Conservation (phyloP, 805 yeast species). For the Debaryomyces tyrocola region DNA sequence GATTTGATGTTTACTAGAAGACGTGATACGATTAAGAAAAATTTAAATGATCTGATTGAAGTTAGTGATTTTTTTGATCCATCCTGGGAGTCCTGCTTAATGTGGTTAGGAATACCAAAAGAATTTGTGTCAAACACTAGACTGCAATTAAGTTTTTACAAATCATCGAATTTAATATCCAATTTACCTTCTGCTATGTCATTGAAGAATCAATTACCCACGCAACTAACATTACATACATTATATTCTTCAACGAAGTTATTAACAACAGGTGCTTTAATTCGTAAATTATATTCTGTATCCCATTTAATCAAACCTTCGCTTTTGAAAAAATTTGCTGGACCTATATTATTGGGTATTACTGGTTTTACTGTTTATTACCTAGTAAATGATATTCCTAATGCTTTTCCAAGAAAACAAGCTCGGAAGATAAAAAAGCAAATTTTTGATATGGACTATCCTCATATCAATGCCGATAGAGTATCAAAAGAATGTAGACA, state of each 20-base stretch:
- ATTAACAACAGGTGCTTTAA: conserved; percentile 43
- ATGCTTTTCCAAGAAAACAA: conserved; percentile 82
- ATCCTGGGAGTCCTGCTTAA: conserved; percentile 56
- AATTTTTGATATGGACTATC: conserved; percentile 69
- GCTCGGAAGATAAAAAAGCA: conserved; percentile 68
- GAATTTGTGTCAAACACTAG: conserved; percentile 25
- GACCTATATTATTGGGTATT: conserved; percentile 54
- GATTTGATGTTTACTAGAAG: conserved; percentile 81
- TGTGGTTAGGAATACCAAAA: conserved; percentile 42
- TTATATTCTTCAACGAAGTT: conserved; percentile 39
- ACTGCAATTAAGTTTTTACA: conserved; percentile 29
- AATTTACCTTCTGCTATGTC: conserved; percentile 30
- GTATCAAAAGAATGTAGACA: conserved; percentile 79
- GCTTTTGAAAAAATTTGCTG: conserved; percentile 46
- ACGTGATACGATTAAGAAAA: conserved; percentile 59
- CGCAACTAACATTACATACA: conserved; percentile 41
- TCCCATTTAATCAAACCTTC: conserved; percentile 36
- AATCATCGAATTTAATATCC: conserved; percentile 32
- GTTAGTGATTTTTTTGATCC: conserved; percentile 81
- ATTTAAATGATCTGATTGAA: conserved; percentile 59
- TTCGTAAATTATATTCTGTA: conserved; percentile 34
- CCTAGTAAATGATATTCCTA: conserved; percentile 77
- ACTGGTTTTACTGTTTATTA: conserved; percentile 59
- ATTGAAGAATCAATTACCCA: conserved; percentile 31
- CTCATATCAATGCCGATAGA: conserved; percentile 74